Percentiles rank a stretch among this genome's conserved stretches.
Evolutionary conservation across 176 grass and related monocot genomes (phyloP).

Genomic region (Poa annua): DNA sequence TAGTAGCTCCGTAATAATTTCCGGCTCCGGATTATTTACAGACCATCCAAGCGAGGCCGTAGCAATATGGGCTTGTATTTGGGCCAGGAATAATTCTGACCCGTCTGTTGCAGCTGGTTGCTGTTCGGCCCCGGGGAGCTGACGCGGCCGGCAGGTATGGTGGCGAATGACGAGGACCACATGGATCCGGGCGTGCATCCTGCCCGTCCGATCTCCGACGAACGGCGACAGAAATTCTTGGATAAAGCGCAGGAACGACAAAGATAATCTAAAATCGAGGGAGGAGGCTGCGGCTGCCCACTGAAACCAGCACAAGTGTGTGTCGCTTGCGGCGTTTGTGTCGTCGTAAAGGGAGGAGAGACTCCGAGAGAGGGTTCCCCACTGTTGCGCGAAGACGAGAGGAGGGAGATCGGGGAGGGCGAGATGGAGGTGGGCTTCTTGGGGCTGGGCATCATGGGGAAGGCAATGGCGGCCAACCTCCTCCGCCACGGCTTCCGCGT

Average conservation of each 20-base stretch:
- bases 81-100: too few species aligned
- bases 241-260: background rate
- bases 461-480: constrained; percentile 90
- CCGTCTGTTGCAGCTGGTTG: background rate
- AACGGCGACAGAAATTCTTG: constrained; percentile 9
- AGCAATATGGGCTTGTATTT: too few species aligned
- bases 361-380: background rate
- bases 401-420: background rate
- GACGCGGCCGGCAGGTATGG: background rate
- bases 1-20: too few species aligned
- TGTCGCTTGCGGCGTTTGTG: background rate
- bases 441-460: constrained; percentile 96
- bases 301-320: background rate
- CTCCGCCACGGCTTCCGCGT: constrained; percentile 80
- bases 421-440: constrained; percentile 95
- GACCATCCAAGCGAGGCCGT: too few species aligned
- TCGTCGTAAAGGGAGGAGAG: background rate
- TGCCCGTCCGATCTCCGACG: background rate
- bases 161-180: background rate
- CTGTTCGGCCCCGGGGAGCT: background rate
- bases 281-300: background rate
- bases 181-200: background rate
- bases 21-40: too few species aligned
- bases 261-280: constrained; percentile 22
- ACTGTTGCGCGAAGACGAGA: too few species aligned